Evolutionary conservation across 164 flowering plant species (phyloP), one percentile per base, ranked within the genome.

Genomic region (Chimonanthus salicifolius): DNA sequence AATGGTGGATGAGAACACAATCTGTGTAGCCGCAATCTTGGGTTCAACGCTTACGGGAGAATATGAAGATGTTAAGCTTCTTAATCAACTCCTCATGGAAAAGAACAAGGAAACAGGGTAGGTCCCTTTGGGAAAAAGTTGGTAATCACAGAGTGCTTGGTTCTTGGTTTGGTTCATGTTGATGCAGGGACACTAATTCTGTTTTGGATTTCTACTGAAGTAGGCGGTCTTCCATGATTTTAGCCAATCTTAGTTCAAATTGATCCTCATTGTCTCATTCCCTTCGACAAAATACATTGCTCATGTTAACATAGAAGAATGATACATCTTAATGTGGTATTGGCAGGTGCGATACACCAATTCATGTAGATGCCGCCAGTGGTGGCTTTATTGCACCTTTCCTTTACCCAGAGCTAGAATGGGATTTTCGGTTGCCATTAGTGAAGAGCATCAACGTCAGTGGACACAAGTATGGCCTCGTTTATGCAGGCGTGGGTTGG

Each of bases 381-480:
- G 84, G 86, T 72, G 85, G 85, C 3, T 83, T 83, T 71, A 80
- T 83, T 13, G 85, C 85, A 7, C 86, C 86, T 2, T 83, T 84
- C 75, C 45, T 84, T 21, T 82, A 84, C 75, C 87, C 87, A 0
- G 81, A 79, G 16, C 89, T 90, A 2, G 87, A 77, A 51, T 90
- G 94, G 92, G 94, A 90, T 72, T 90, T 90, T 68, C 82, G 91
- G 6, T 71, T 88, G 78, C 92, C 94, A 10, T 58, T 84, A 76
- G 94, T 90, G 62, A 90, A 87, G 82, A 90, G 94, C 78, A 90
- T 90, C 54, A 90, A 90, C 77, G 94, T 88, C 15, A 90, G 94
- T 60, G 91, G 94, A 8, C 94, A 89, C 77, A 89, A 88, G 78
- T 87, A 87, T 77, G 94, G 92, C 15, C 88, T 90, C 9, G 91